phyloP scores from a whole-genome alignment of 192 early-diverging fungal genomes.

The Martensiomyces pterosporus region DNA sequence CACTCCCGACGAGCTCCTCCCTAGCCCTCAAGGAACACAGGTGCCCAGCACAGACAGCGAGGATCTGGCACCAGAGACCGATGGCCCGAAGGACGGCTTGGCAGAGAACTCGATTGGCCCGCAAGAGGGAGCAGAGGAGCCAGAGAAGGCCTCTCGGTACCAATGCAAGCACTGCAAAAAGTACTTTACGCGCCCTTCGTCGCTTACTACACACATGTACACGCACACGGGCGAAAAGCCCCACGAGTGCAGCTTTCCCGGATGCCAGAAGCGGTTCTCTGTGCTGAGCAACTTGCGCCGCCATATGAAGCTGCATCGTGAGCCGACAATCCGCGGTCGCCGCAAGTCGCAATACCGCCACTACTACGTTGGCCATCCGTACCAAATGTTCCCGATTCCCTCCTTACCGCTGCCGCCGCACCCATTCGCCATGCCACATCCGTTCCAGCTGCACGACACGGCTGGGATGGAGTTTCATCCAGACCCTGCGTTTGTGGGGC shows the following conservation, averaged over 20 bases:
- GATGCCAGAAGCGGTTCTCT: constrained; percentile 65
- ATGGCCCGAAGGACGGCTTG: no score
- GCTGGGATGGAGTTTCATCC: no score
- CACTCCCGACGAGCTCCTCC: no score
- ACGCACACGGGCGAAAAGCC: constrained; percentile 79
- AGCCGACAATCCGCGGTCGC: no score
- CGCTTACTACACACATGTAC: constrained; percentile 62
- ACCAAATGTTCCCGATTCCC: background rate
- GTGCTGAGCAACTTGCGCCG: constrained; percentile 73
- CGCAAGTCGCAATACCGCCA: background rate
- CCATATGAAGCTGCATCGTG: constrained; percentile 47
- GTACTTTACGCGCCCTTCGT: constrained; percentile 65
- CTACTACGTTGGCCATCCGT: constrained; percentile 1
- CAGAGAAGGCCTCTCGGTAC: constrained; percentile 44
- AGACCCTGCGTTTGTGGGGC: no score
- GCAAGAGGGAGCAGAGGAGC: background rate
- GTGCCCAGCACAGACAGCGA: no score
- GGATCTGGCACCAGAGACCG: no score
- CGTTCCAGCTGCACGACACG: no score
- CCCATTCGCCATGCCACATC: constrained; percentile 1
- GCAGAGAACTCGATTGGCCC: background rate
- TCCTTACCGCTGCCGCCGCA: constrained; percentile 2
- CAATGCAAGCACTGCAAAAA: constrained; percentile 61
- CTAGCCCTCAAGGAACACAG: no score
- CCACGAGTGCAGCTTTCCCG: constrained; percentile 52